Conservation (phyloP, 305 asterid species). For the Fraxinus ornus region DNA sequence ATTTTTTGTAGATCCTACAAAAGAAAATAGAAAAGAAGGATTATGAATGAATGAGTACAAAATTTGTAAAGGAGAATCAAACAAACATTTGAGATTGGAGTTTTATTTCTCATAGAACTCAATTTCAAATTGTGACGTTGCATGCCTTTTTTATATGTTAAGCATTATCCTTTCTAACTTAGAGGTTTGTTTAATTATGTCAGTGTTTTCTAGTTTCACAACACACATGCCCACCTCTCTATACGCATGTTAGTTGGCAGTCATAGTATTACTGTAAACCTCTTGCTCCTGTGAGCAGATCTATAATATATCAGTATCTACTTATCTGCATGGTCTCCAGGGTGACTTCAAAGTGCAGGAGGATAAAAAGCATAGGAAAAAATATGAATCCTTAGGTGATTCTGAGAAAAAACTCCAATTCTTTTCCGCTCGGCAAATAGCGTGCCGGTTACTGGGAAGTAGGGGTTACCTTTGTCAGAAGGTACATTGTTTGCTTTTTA, state of each 20-base stretch:
- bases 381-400: constrained; percentile 58
- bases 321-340: constrained; percentile 36
- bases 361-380: constrained; percentile 86
- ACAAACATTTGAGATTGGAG: not conserved
- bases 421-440: constrained; percentile 92
- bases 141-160: not conserved
- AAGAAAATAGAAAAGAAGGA: not conserved
- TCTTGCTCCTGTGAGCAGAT: not conserved
- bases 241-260: not conserved
- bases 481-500: constrained; percentile 38
- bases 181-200: not conserved
- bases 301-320: not conserved
- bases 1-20: not conserved
- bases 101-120: not conserved
- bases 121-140: not conserved
- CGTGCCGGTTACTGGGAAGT: constrained; percentile 95
- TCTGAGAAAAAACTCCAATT: constrained; percentile 81
- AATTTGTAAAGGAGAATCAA: not conserved
- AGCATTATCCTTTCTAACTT: not conserved
- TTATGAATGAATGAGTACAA: not conserved
- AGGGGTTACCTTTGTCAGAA: constrained; percentile 92
- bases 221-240: not conserved
- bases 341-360: constrained; percentile 89
- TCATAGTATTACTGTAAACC: not conserved
- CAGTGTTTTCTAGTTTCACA: not conserved